phyloP scores from a whole-genome alignment of 106 monocot species.

The Acorus gramineus region DNA sequence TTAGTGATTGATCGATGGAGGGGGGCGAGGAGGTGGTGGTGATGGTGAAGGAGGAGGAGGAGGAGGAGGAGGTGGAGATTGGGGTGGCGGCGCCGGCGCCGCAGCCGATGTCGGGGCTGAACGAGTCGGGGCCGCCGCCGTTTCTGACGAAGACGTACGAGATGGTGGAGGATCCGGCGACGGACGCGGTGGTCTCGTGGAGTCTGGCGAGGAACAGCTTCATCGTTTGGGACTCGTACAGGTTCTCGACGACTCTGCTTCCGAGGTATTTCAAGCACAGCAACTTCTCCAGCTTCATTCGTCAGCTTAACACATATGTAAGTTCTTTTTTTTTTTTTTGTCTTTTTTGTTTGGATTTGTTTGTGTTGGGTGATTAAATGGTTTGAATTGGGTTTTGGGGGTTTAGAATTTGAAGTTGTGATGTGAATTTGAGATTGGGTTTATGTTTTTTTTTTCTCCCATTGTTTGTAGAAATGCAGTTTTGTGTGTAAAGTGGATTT shows the following conservation, averaged over 20 bases:
- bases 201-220: conserved; percentile 47
- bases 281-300: conserved; percentile 80
- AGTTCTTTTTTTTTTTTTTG: neutral
- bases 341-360: neutral
- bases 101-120: conserved; percentile 20
- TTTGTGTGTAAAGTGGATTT: too few relatives aligned
- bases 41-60: conserved; percentile 13
- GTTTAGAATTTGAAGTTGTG: neutral
- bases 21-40: neutral
- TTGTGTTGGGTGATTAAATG: too few relatives aligned
- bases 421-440: too few relatives aligned
- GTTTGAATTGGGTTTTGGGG: too few relatives aligned
- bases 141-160: conserved; percentile 70
- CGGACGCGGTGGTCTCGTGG: conserved; percentile 57
- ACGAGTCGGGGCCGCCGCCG: conserved; percentile 31
- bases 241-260: conserved; percentile 35
- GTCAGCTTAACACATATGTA: conserved; percentile 75
- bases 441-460: too few relatives aligned
- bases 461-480: too few relatives aligned
- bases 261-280: conserved; percentile 70
- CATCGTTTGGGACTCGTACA: conserved; percentile 52
- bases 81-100: conserved; percentile 6
- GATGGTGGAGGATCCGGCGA: conserved; percentile 57
- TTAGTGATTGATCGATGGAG: conserved; percentile 12
- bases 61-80: conserved; percentile 11